Percentiles rank a stretch among this genome's conserved stretches.
Evolutionary conservation across 73 alveolate species (phyloP).

Genomic region (Durusdinium trenchii): DNA sequence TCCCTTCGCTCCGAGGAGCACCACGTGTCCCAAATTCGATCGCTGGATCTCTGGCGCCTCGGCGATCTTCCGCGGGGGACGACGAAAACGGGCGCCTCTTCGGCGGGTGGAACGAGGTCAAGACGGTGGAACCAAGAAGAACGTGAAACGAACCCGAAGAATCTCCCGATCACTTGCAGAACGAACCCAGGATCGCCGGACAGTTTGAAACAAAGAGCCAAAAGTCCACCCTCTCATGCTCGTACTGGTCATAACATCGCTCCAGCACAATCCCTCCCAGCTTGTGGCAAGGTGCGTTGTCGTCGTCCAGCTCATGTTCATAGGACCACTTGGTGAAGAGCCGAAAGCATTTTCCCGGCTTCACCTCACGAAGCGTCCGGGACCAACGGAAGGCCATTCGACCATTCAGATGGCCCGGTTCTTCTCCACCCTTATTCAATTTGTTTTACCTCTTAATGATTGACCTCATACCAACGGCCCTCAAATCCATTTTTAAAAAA

Average conservation of each 20-base stretch:
- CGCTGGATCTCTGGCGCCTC: slow-evolving; percentile 99
- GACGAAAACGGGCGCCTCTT: too few species aligned
- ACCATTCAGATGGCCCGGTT: too few species aligned
- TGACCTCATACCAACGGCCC: too few species aligned
- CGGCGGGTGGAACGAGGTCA: too few species aligned
- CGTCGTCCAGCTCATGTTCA: slow-evolving; percentile 99
- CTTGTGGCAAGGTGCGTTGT: slow-evolving; percentile 62
- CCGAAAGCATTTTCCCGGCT: slow-evolving; percentile 99
- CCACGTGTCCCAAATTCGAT: slow-evolving; percentile 99
- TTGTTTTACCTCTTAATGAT: too few species aligned
- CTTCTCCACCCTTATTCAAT: too few species aligned
- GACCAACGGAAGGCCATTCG: too few species aligned
- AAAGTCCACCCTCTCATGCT: too few species aligned
- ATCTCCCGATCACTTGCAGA: neutral
- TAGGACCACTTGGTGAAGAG: slow-evolving; percentile 99
- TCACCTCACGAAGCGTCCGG: too few species aligned
- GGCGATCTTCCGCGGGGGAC: neutral
- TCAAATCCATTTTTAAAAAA: too few species aligned
- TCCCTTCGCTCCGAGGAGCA: slow-evolving; percentile 44
- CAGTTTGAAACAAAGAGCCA: too few species aligned
- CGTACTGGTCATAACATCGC: too few species aligned
- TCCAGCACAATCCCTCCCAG: neutral
- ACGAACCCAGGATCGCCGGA: neutral
- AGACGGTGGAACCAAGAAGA: neutral
- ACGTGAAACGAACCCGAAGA: neutral